phyloP scores from a whole-genome alignment of 148 eudicot species.

The Silene conica region DNA sequence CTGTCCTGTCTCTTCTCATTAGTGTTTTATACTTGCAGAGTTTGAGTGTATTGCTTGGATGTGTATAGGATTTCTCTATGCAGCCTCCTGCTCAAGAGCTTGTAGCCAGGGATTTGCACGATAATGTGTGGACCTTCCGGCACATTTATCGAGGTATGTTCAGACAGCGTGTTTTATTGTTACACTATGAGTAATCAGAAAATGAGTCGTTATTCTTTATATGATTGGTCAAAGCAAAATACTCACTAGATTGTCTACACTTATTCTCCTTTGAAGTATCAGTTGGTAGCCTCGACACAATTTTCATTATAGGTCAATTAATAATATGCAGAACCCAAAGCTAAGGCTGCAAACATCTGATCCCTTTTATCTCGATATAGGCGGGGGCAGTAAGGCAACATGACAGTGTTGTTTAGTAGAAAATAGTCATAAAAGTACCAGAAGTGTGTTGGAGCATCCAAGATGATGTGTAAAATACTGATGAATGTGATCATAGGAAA shows the following conservation, averaged over 20 bases:
- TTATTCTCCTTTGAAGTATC: neutral
- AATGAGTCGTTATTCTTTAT: no score
- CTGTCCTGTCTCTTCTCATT: neutral
- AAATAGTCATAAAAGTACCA: no score
- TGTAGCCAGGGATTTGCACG: constrained; percentile 88
- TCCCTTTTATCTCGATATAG: no score
- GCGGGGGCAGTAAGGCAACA: no score
- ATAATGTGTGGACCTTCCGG: constrained; percentile 85
- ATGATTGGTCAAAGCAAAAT: no score
- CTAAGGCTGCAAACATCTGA: neutral
- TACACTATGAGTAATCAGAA: no score
- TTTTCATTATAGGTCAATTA: neutral
- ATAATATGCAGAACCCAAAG: no score
- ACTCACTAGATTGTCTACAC: no score
- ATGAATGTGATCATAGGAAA: no score
- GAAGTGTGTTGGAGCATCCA: no score
- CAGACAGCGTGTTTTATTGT: neutral
- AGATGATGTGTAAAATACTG: no score
- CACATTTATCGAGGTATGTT: constrained; percentile 90
- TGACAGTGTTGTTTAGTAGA: no score
- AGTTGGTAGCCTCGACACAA: neutral
- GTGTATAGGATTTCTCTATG: constrained; percentile 70
- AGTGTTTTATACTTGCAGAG: neutral
- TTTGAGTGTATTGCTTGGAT: constrained; percentile 18
- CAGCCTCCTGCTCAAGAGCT: constrained; percentile 99